These are phyloP conservation scores for Capsicum pubescens DNA, from an alignment of 257 asterid genomes.

Conservation along the genomic window DNA sequence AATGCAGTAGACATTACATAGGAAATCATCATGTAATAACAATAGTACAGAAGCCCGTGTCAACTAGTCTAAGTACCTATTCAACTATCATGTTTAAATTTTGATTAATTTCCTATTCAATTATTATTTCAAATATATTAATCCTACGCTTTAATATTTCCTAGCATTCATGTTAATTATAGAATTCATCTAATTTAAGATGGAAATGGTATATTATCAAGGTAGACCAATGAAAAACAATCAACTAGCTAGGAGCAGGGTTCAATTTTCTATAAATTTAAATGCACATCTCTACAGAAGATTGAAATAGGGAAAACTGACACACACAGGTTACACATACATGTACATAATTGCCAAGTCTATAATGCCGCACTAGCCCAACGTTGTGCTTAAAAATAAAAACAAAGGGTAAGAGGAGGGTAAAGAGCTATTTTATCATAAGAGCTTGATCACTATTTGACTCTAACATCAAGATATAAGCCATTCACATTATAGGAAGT, in stretches of 20 bases:
- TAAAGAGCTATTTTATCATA: not conserved
- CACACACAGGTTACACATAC: not conserved
- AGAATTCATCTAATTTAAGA: not conserved
- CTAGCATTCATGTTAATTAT: not conserved
- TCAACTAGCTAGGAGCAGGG: not conserved
- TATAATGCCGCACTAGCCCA: not conserved
- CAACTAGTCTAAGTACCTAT: not conserved
- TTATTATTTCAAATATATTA: too few relatives aligned
- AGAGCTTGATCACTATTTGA: not conserved
- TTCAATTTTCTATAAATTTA: not conserved
- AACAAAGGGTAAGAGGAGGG: conserved; percentile 10
- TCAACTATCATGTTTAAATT: too few relatives aligned
- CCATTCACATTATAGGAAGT: not conserved
- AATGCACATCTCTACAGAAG: not conserved
- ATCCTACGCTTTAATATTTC: not conserved
- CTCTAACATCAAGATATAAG: not conserved
- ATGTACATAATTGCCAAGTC: not conserved
- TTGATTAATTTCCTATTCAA: too few relatives aligned
- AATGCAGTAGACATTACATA: not conserved
- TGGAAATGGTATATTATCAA: not conserved
- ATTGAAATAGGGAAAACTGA: not conserved
- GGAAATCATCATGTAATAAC: not conserved
- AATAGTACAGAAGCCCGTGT: not conserved
- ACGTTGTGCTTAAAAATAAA: not conserved
- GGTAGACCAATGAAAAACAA: not conserved